Evolutionary conservation across 176 grass and related monocot species (phyloP).

Genomic region (Oryza glaberrima): DNA sequence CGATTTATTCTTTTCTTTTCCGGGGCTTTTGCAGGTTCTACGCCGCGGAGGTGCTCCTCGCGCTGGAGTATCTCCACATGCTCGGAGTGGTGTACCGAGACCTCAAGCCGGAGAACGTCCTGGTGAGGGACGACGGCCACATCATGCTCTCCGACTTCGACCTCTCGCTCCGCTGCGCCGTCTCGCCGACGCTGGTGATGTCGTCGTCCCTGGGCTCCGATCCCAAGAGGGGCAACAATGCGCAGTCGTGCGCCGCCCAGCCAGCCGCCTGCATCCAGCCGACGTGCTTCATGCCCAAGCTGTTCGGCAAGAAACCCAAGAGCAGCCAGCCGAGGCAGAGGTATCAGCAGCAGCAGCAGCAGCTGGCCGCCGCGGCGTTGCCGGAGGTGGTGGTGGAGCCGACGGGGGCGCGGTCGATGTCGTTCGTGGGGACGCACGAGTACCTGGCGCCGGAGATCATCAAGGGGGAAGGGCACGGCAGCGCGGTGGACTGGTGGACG

Average conservation of each 20-base stretch:
- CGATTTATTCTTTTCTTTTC: not conserved
- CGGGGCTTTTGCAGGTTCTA: conserved; percentile 51
- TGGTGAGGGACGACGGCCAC: conserved; percentile 68
- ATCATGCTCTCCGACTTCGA: conserved; percentile 82
- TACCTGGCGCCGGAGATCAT: conserved; percentile 77
- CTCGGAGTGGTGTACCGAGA: conserved; percentile 74
- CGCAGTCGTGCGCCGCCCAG: conserved; percentile 48
- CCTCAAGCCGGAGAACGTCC: conserved; percentile 75
- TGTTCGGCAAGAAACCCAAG: conserved; percentile 62
- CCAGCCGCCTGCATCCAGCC: conserved; percentile 70
- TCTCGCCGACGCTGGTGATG: conserved; percentile 59
- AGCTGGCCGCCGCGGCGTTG: conserved; percentile 19
- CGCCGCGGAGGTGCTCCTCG: conserved; percentile 65
- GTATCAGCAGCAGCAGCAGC: conserved; percentile 15
- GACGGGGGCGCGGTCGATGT: conserved; percentile 63
- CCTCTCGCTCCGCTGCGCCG: conserved; percentile 64
- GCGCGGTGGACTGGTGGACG: conserved; percentile 83
- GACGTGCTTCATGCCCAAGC: conserved; percentile 71
- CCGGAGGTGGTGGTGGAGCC: conserved; percentile 73
- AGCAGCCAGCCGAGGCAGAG: not conserved
- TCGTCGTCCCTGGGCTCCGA: conserved; percentile 41
- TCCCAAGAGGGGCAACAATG: conserved; percentile 22
- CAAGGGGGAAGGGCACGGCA: conserved; percentile 78
- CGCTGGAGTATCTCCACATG: conserved; percentile 73
- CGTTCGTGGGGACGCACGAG: conserved; percentile 74